These are phyloP conservation scores for Aspergillus baeticus DNA, from an alignment of 495 filamentous ascomycete genomes.

Conservation along the genomic window DNA sequence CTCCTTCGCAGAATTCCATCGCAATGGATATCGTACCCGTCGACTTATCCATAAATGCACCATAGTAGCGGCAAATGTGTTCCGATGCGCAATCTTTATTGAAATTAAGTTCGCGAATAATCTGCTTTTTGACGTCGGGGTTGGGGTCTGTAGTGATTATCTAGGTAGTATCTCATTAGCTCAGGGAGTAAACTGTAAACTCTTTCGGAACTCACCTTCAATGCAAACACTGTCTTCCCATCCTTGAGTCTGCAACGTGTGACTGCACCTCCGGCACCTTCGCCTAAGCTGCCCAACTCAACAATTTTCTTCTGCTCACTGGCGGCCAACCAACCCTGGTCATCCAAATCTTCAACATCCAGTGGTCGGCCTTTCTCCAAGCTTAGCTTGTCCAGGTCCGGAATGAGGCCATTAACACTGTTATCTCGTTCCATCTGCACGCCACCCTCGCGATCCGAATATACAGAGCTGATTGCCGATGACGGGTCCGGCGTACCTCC, in stretches of 20 bases:
- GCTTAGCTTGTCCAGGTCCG: conserved; percentile 71
- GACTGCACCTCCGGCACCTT: conserved; percentile 94
- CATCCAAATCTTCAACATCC: conserved; percentile 92
- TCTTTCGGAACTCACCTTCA: conserved; percentile 67
- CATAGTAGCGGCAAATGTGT: conserved; percentile 96
- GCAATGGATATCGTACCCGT: conserved; percentile 95
- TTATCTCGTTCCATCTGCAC: conserved; percentile 73
- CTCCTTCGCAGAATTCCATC: conserved; percentile 99
- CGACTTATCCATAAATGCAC: conserved; percentile 89
- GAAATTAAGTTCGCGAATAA: conserved; percentile 90
- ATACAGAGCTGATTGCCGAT: conserved; percentile 80
- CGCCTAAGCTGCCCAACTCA: conserved; percentile 86
- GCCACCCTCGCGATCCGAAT: conserved; percentile 69
- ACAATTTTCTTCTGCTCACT: conserved; percentile 83
- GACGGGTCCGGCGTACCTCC: conserved; percentile 78
- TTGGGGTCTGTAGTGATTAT: conserved; percentile 98
- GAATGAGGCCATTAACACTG: conserved; percentile 62
- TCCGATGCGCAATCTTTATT: conserved; percentile 94
- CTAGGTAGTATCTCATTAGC: conserved; percentile 41
- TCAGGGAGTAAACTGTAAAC: not conserved
- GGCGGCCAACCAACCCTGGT: conserved; percentile 91
- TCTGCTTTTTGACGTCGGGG: conserved; percentile 96
- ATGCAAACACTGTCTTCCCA: conserved; percentile 90
- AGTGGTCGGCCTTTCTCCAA: conserved; percentile 76
- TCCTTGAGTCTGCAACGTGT: conserved; percentile 85